phyloP scores from a whole-genome alignment of 306 rosid species.

The Quercus robur region DNA sequence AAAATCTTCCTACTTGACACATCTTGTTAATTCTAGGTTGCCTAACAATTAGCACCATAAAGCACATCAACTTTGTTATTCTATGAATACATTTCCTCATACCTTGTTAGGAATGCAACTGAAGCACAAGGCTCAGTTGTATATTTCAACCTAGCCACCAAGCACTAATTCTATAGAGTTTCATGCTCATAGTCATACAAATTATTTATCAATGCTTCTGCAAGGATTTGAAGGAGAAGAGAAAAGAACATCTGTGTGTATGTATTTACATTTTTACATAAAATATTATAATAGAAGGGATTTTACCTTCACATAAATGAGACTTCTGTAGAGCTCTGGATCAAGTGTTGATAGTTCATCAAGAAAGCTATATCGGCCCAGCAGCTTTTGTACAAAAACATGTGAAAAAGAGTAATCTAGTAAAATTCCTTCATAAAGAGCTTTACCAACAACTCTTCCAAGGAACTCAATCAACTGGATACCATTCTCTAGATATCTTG shows the following conservation, averaged over 20 bases:
- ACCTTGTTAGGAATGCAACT: not conserved
- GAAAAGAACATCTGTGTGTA: constrained; percentile 11
- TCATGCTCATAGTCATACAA: constrained; percentile 12
- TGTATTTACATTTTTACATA: not conserved
- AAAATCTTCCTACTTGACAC: not conserved
- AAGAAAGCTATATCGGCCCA: constrained; percentile 95
- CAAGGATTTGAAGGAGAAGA: constrained; percentile 14
- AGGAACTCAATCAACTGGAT: constrained; percentile 97
- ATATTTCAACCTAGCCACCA: constrained; percentile 1
- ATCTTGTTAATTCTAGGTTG: not conserved
- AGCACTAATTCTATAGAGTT: constrained; percentile 1
- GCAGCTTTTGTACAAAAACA: constrained; percentile 85
- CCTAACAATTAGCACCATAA: not conserved
- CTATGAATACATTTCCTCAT: not conserved
- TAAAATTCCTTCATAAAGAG: constrained; percentile 96
- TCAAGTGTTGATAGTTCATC: constrained; percentile 97
- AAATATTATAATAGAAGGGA: not conserved
- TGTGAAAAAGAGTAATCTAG: constrained; percentile 95
- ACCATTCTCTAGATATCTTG: constrained; percentile 85
- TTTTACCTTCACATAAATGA: constrained; percentile 94
- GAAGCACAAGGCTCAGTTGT: not conserved
- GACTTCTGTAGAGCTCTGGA: constrained; percentile 86
- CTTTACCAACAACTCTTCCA: constrained; percentile 97
- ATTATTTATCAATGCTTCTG: constrained; percentile 8
- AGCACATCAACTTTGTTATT: not conserved